These are phyloP conservation scores for Arabidopsis arenosa DNA, from an alignment of 345 rosid species.

Conservation along the genomic window DNA sequence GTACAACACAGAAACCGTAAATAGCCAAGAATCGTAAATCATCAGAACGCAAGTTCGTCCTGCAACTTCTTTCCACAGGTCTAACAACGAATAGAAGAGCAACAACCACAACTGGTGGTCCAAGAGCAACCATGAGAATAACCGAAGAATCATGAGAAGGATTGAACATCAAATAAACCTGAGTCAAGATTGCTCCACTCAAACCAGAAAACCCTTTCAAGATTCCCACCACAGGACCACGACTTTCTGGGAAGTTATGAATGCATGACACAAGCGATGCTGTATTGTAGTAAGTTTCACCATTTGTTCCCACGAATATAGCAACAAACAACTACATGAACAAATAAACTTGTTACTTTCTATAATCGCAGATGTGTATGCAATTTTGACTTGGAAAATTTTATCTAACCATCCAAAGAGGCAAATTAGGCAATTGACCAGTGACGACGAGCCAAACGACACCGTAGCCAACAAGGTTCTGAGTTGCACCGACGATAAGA, in stretches of 20 bases:
- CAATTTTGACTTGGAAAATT: not conserved
- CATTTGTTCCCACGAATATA: conserved; percentile 84
- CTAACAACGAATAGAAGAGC: conserved; percentile 67
- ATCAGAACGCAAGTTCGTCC: conserved; percentile 59
- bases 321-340: conserved; percentile 66
- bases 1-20: conserved; percentile 62
- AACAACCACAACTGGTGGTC: conserved; percentile 68
- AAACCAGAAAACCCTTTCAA: conserved; percentile 90
- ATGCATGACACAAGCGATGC: conserved; percentile 79
- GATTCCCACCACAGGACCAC: conserved; percentile 87
- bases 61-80: conserved; percentile 69
- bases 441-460: conserved; percentile 72
- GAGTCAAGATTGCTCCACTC: conserved; percentile 91
- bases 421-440: conserved; percentile 59
- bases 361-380: not conserved
- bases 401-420: conserved; percentile 84
- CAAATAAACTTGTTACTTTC: not conserved
- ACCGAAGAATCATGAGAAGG: conserved; percentile 67
- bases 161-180: conserved; percentile 66
- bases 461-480: conserved; percentile 73
- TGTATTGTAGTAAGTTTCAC: conserved; percentile 90
- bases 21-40: conserved; percentile 52
- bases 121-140: conserved; percentile 75
- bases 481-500: conserved; percentile 62
- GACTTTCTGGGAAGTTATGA: conserved; percentile 81